A percentile compares a stretch with the other conserved stretches of the same genome.
phyloP scores from a whole-genome alignment of 192 early-diverging fungal species.

The Rhizophlyctis rosea region DNA sequence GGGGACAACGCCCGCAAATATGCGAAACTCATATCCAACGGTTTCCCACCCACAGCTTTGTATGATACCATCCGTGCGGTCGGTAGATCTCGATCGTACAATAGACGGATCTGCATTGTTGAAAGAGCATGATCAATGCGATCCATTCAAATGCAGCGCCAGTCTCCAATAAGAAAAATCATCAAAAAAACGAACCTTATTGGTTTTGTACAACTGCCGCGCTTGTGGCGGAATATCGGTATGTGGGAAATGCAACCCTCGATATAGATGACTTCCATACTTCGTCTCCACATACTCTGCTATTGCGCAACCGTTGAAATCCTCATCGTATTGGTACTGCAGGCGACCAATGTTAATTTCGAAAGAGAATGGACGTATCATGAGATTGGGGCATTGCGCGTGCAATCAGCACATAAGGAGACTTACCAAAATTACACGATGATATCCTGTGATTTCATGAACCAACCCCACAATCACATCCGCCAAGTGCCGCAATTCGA shows the following conservation, averaged over 20 bases:
- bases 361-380: too few relatives aligned
- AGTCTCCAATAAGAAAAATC: too few relatives aligned
- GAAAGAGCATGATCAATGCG: background rate
- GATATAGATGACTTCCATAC: background rate
- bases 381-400: too few relatives aligned
- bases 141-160: too few relatives aligned
- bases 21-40: constrained; percentile 3
- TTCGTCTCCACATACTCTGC: background rate
- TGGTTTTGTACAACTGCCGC: background rate
- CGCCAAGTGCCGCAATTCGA: background rate
- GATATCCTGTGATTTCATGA: background rate
- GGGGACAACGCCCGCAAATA: constrained; percentile 3
- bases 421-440: background rate
- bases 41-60: background rate
- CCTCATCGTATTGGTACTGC: background rate
- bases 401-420: too few relatives aligned
- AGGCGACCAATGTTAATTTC: too few relatives aligned
- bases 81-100: background rate
- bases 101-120: background rate
- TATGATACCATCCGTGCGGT: background rate
- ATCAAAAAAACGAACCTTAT: too few relatives aligned
- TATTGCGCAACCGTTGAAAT: background rate
- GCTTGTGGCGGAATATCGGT: constrained; percentile 11
- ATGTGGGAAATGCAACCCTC: constrained; percentile 8
- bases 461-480: background rate